phyloP scores from a whole-genome alignment of 768 basidiomycete species.

The Podaxis rugospora region DNA sequence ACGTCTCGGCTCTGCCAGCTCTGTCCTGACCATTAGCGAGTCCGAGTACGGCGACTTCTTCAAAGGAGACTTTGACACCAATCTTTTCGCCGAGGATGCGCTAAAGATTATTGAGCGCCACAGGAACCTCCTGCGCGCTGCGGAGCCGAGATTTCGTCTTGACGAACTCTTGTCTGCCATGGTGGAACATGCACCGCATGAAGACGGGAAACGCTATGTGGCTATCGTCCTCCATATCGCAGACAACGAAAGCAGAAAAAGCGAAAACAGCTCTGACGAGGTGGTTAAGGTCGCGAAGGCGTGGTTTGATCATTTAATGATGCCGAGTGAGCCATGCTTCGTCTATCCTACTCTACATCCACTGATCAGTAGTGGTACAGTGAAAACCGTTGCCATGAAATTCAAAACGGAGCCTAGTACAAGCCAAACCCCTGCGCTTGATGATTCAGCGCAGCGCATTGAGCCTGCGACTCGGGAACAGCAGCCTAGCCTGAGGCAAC shows the following conservation, averaged over 20 bases:
- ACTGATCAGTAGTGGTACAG: neutral
- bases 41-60: neutral
- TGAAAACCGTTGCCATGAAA: neutral
- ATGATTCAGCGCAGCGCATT: neutral
- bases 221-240: slow-evolving; percentile 18
- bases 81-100: neutral
- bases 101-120: neutral
- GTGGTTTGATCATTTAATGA: slow-evolving; percentile 16
- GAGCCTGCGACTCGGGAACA: neutral
- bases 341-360: neutral
- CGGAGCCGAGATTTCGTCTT: slow-evolving; percentile 7
- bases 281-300: slow-evolving; percentile 16
- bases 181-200: slow-evolving; percentile 18
- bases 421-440: neutral
- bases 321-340: slow-evolving; percentile 13
- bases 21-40: neutral
- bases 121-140: neutral
- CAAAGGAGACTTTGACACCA: neutral
- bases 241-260: slow-evolving; percentile 5
- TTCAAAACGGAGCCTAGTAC: neutral
- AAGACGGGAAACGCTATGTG: slow-evolving; percentile 16
- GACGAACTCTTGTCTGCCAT: slow-evolving; percentile 15
- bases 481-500: neutral
- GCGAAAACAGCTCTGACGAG: neutral
- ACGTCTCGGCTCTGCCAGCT: neutral